A percentile compares a stretch with the other conserved stretches of the same genome.
These are phyloP conservation scores for Aspergillus fijiensis DNA, from an alignment of 2,329 filamentous ascomycete genomes.

Conservation along the genomic window DNA sequence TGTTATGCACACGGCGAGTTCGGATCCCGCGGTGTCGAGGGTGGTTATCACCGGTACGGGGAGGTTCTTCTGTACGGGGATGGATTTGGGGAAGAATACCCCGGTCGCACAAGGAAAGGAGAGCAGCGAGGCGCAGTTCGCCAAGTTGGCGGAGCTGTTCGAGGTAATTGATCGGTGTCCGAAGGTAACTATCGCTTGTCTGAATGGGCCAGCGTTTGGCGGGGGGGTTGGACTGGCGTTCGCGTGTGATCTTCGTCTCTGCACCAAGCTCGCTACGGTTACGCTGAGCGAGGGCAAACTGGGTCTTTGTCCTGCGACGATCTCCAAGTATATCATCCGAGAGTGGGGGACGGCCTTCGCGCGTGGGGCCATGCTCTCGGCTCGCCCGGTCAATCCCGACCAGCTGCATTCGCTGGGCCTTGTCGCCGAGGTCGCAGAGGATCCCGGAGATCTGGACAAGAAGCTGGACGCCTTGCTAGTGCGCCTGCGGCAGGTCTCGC, in stretches of 20 bases:
- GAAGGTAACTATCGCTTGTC: conserved; percentile 43
- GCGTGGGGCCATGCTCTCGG: conserved; percentile 41
- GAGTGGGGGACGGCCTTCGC: conserved; percentile 32
- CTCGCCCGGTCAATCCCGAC: conserved; percentile 26
- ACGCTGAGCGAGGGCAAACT: conserved; percentile 44
- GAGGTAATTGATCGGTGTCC: conserved; percentile 41
- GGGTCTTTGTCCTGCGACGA: conserved; percentile 10
- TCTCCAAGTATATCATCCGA: conserved; percentile 28
- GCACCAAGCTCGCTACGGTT: conserved; percentile 17
- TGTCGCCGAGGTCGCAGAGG: conserved; percentile 25
- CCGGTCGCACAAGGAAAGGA: conserved; percentile 21
- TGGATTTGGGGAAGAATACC: conserved; percentile 35
- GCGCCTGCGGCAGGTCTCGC: conserved; percentile 20
- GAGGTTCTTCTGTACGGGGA: conserved; percentile 45
- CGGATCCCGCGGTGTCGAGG: conserved; percentile 32
- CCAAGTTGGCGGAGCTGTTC: conserved; percentile 31
- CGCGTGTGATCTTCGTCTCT: conserved; percentile 42
- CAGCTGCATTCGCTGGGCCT: conserved; percentile 29
- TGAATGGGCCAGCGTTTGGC: conserved; percentile 47
- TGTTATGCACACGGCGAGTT: conserved; percentile 25
- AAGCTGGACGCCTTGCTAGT: conserved; percentile 1
- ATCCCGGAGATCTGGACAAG: background rate
- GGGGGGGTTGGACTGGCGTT: conserved; percentile 48
- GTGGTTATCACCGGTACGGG: conserved; percentile 39
- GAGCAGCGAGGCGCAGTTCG: conserved; percentile 23